phyloP scores from a whole-genome alignment of 1,284 basidiomycete species.

The Trametes versicolor region DNA sequence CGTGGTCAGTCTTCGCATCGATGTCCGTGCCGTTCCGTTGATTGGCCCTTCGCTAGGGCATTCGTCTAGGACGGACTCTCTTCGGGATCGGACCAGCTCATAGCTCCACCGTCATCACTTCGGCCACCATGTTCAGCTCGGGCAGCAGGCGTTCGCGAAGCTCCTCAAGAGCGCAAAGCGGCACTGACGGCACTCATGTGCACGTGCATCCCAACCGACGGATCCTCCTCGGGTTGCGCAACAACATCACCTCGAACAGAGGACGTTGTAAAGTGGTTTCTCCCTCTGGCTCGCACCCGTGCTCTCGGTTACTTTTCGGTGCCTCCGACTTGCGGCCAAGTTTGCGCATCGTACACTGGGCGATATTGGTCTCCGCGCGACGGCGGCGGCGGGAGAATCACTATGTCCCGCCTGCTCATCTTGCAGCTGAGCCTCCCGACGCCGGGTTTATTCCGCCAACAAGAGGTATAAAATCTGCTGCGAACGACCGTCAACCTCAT shows the following conservation, averaged over 20 bases:
- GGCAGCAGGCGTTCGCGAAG: neutral
- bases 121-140: neutral
- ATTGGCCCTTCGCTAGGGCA: slow-evolving; percentile 9
- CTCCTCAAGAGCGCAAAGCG: neutral
- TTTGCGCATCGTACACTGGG: neutral
- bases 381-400: slow-evolving; percentile 18
- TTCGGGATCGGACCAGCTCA: slow-evolving; percentile 16
- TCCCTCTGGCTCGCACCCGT: neutral
- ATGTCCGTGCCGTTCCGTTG: slow-evolving; percentile 10
- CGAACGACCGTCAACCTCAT: slow-evolving; percentile 20
- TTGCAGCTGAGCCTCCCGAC: neutral
- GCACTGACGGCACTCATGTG: slow-evolving; percentile 22
- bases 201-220: slow-evolving; percentile 23
- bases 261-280: neutral
- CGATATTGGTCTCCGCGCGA: neutral
- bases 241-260: slow-evolving; percentile 4
- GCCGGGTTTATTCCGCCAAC: slow-evolving; percentile 28
- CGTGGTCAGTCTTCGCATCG: slow-evolving; percentile 6
- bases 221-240: slow-evolving; percentile 26
- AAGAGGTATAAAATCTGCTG: slow-evolving; percentile 22
- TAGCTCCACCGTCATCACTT: slow-evolving; percentile 23
- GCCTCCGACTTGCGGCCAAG: neutral
- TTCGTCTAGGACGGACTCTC: slow-evolving; percentile 22
- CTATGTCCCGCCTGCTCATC: neutral
- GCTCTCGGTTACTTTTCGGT: slow-evolving; percentile 28